Percentiles rank a stretch among this genome's conserved stretches.
Conservation (phyloP, 2,329 filamentous ascomycete genomes). For the Cladophialophora carrionii region DNA sequence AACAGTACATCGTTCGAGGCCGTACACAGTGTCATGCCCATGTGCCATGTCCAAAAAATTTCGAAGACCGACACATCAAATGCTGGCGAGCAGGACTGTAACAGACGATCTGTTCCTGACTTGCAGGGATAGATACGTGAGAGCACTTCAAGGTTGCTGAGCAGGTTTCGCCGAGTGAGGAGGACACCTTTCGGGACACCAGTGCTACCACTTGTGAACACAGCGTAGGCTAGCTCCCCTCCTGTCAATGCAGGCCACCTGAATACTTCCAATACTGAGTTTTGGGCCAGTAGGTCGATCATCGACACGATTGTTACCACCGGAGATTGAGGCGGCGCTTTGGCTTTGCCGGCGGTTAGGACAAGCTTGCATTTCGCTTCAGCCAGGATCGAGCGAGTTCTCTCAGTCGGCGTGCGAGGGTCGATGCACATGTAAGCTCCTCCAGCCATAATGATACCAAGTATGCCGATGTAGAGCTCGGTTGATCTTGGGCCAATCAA, state of each 20-base stretch:
- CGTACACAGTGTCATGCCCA: slow-evolving; percentile 77
- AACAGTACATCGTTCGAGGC: slow-evolving; percentile 75
- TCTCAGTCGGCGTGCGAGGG: slow-evolving; percentile 67
- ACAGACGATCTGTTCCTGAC: slow-evolving; percentile 59
- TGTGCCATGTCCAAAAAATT: slow-evolving; percentile 81
- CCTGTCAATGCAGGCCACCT: slow-evolving; percentile 41
- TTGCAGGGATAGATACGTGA: slow-evolving; percentile 65
- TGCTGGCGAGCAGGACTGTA: slow-evolving; percentile 81
- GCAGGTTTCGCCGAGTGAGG: slow-evolving; percentile 74
- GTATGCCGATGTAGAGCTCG: slow-evolving; percentile 71
- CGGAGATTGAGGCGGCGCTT: neutral
- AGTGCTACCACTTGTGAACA: slow-evolving; percentile 84
- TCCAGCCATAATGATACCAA: slow-evolving; percentile 74
- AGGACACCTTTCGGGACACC: slow-evolving; percentile 79
- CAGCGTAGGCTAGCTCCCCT: slow-evolving; percentile 68
- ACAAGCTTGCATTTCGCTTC: slow-evolving; percentile 53
- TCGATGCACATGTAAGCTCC: slow-evolving; percentile 80
- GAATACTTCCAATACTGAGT: neutral
- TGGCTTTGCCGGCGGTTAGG: slow-evolving; percentile 2
- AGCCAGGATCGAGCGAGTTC: slow-evolving; percentile 64
- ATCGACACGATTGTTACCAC: slow-evolving; percentile 9
- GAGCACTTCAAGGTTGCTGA: slow-evolving; percentile 73
- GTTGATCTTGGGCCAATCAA: slow-evolving; percentile 78
- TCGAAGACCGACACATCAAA: slow-evolving; percentile 91
- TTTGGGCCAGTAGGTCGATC: slow-evolving; percentile 3